Conservation (phyloP, 495 filamentous ascomycete genomes). For the Hypoxylon intermedium region DNA sequence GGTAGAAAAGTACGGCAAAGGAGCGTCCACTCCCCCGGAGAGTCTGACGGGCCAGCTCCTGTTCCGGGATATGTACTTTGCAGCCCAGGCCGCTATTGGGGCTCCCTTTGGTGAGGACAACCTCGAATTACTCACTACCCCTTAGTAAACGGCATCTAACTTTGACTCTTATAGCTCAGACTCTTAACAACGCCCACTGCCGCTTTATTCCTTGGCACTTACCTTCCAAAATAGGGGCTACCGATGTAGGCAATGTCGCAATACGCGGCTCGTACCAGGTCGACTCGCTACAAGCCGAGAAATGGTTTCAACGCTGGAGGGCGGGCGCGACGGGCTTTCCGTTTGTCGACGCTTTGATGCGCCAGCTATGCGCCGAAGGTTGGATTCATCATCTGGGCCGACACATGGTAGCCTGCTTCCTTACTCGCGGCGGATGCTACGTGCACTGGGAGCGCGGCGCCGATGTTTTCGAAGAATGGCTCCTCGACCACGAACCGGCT, state of each 20-base stretch:
- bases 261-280: slow-evolving; percentile 61
- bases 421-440: slow-evolving; percentile 76
- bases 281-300: slow-evolving; percentile 62
- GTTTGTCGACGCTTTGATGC: slow-evolving; percentile 78
- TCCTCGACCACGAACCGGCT: slow-evolving; percentile 74
- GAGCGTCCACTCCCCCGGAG: slow-evolving; percentile 60
- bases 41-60: slow-evolving; percentile 72
- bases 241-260: slow-evolving; percentile 39
- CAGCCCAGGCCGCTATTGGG: slow-evolving; percentile 69
- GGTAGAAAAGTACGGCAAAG: slow-evolving; percentile 57
- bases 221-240: slow-evolving; percentile 58
- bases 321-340: slow-evolving; percentile 72
- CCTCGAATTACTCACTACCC: neutral
- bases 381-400: slow-evolving; percentile 79
- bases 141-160: neutral
- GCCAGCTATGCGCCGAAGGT: slow-evolving; percentile 69
- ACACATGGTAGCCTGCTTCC: slow-evolving; percentile 74
- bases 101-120: slow-evolving; percentile 52
- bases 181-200: slow-evolving; percentile 63
- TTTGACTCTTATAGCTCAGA: slow-evolving; percentile 44
- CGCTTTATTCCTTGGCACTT: slow-evolving; percentile 77
- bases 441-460: slow-evolving; percentile 76
- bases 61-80: slow-evolving; percentile 81
- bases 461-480: slow-evolving; percentile 74
- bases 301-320: slow-evolving; percentile 71